These are phyloP conservation scores for Kazachstania africana DNA, from an alignment of 805 yeast species.

Conservation along the genomic window DNA sequence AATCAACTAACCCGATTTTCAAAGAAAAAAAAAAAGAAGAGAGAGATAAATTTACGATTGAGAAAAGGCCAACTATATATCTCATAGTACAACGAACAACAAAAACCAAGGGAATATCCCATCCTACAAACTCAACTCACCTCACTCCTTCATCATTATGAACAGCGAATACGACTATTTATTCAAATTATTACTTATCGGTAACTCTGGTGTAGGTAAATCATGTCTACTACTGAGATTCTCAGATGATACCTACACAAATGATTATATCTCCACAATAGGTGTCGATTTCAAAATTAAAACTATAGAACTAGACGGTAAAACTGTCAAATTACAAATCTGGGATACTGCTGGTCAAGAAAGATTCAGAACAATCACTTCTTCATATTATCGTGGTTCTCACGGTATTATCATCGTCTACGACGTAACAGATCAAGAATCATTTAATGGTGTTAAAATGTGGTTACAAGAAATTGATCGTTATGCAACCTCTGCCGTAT, in stretches of 20 bases:
- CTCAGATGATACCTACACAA: conserved; percentile 95
- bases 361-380: conserved; percentile 93
- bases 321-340: conserved; percentile 92
- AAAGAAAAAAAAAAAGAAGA: too few species aligned
- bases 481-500: conserved; percentile 94
- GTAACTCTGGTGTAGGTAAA: conserved; percentile 98
- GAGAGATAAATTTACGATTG: too few species aligned
- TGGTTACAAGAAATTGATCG: conserved; percentile 98
- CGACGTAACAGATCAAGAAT: conserved; percentile 95
- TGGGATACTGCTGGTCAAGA: conserved; percentile 99
- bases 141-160: too few species aligned
- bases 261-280: conserved; percentile 92
- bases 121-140: too few species aligned
- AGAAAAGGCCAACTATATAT: too few species aligned
- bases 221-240: conserved; percentile 90
- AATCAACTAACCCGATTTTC: too few species aligned
- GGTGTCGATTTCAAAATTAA: conserved; percentile 92
- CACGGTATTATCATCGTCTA: conserved; percentile 97
- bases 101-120: too few species aligned
- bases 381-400: conserved; percentile 96
- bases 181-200: conserved; percentile 88
- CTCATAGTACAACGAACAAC: too few species aligned
- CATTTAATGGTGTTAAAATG: conserved; percentile 91
- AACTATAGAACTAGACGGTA: conserved; percentile 89
- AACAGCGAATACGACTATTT: conserved; percentile 95